phyloP scores from a whole-genome alignment of 2,329 filamentous ascomycete species.

The Aaosphaeria pasadenensis region DNA sequence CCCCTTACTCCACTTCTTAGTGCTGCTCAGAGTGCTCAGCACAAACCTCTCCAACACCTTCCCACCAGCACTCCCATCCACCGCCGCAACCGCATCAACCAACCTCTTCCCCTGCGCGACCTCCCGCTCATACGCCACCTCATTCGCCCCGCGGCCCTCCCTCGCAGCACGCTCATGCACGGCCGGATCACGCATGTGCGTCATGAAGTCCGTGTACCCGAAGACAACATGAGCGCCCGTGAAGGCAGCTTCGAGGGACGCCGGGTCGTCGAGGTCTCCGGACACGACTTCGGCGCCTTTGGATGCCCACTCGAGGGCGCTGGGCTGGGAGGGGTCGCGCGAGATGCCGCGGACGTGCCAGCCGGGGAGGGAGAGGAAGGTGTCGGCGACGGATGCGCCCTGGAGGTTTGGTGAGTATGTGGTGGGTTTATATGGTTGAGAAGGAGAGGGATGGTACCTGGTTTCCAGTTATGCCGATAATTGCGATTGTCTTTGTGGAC shows the following conservation, averaged over 20 bases:
- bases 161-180: constrained; percentile 14
- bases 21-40: constrained; percentile 42
- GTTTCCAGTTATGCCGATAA: constrained; percentile 16
- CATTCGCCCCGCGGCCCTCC: constrained; percentile 21
- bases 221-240: constrained; percentile 29
- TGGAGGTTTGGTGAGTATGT: constrained; percentile 2
- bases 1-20: constrained; percentile 27
- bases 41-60: constrained; percentile 42
- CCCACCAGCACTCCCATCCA: constrained; percentile 13
- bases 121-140: constrained; percentile 37
- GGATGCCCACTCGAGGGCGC: constrained; percentile 25
- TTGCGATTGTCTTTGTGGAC: constrained; percentile 14
- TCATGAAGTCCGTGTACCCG: constrained; percentile 42
- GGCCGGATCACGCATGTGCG: constrained; percentile 11
- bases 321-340: constrained; percentile 40
- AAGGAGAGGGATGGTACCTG: constrained; percentile 7
- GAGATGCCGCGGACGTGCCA: constrained; percentile 39
- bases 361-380: constrained; percentile 17
- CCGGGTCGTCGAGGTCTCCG: constrained; percentile 11
- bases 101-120: constrained; percentile 38
- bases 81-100: constrained; percentile 35
- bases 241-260: constrained; percentile 13
- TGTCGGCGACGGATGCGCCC: constrained; percentile 19
- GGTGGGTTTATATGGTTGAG: not conserved
- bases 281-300: constrained; percentile 16